These are phyloP conservation scores for Colletotrichum sp. DNA, from an alignment of 2,329 filamentous ascomycete species.

Conservation along the genomic window DNA sequence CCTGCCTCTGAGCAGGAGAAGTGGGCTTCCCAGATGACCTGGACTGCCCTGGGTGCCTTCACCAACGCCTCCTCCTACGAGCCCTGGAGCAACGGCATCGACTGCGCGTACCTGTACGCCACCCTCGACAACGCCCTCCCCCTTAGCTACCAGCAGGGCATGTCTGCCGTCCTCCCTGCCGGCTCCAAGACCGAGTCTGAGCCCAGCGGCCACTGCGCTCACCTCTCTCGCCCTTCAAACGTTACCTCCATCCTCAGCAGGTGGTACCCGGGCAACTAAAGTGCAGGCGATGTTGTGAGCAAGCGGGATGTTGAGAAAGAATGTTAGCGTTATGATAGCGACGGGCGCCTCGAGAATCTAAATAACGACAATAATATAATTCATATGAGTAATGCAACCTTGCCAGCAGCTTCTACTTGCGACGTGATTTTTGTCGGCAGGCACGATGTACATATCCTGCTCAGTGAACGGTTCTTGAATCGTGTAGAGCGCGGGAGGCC, in stretches of 20 bases:
- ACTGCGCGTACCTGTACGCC: constrained; percentile 28
- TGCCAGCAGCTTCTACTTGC: neutral
- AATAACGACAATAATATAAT: neutral
- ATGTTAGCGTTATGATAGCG: neutral
- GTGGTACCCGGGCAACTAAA: constrained; percentile 15
- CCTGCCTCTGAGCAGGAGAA: constrained; percentile 11
- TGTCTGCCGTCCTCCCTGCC: constrained; percentile 22
- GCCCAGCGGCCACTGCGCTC: constrained; percentile 18
- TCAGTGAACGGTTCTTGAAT: neutral
- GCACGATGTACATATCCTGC: neutral
- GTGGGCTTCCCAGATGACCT: constrained; percentile 16
- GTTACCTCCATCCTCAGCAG: constrained; percentile 17
- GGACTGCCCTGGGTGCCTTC: constrained; percentile 14
- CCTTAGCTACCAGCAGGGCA: constrained; percentile 24
- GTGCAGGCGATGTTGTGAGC: neutral
- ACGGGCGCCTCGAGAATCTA: neutral
- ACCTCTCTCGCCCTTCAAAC: constrained; percentile 8
- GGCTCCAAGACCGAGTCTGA: constrained; percentile 15
- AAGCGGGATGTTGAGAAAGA: neutral
- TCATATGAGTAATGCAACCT: neutral
- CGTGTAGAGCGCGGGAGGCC: neutral
- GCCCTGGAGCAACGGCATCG: constrained; percentile 32
- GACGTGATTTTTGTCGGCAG: neutral
- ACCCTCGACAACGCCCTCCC: constrained; percentile 28
- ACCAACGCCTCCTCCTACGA: constrained; percentile 24